Base-by-base conservation (phyloP, 352 stramenopile genomes). In the Elongisporangium prolatum region DNA sequence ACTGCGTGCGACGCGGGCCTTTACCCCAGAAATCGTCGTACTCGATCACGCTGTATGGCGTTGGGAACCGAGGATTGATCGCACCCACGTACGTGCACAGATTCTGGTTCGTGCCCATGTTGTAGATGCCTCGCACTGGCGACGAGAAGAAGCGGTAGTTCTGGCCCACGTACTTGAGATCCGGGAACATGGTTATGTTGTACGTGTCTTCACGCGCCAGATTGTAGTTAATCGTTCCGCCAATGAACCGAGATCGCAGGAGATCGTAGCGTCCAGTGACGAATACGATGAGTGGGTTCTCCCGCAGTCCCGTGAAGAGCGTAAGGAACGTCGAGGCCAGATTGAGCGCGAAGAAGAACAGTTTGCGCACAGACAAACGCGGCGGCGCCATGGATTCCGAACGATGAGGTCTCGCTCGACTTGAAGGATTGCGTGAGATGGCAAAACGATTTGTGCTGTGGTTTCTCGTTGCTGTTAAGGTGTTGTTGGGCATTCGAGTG, bases 231-330 rank as follows among this genome's bases (percentile, higher is more conserved):
- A 85, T 80, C 3, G 53, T 56, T 9, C 62, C 62, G 0, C 76
- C 61, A 2, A 48, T 9, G 20, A 86, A 56, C 2, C 76, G 69
- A n/a, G 69, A 61, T 18, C 74, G 72, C 48, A 84, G 74, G n/a
- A 68, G 55, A 40, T 80, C 71, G 62, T 87, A 87, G 6, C 65
- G 63, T 13, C 74, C 70, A 2, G 72, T 72, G 16, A 74, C 28
- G 7, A 74, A 53, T 17, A 83, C 70, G 24, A 81, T 50, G 14
- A 87, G 24, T 0, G 77, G 74, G 63, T 87, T 87, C 59, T 87
- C 77, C 7, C 65, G 72, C 22, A 87, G 57, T 25, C 77, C 77
- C 50, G 74, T 77, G 49, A 80, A 64, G 24, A 86, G 59, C 13
- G 76, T 84, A 50, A 86, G 67, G 2, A 64, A 50, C 17, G 72